Conservation (phyloP, 768 basidiomycete species). For the Boletus barrowsii region DNA sequence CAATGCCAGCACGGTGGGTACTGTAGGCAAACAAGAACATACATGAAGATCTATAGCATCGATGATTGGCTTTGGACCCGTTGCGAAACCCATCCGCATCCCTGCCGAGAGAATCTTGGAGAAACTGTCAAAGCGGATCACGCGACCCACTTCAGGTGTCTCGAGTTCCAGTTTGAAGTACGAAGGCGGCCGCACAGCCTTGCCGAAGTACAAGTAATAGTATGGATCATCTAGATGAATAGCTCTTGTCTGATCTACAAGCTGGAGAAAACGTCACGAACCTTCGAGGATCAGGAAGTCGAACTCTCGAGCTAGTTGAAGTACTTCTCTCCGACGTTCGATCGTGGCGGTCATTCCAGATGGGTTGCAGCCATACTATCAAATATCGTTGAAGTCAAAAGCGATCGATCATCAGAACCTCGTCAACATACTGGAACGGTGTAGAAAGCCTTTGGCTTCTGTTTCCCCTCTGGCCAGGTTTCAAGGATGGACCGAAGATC, state of each 20-base stretch:
- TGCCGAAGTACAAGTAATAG: slow-evolving; percentile 73
- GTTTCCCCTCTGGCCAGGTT: slow-evolving; percentile 69
- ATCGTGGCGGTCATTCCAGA: slow-evolving; percentile 75
- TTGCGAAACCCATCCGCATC: slow-evolving; percentile 77
- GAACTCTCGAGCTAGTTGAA: slow-evolving; percentile 67
- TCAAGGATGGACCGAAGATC: slow-evolving; percentile 64
- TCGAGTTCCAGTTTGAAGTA: slow-evolving; percentile 80
- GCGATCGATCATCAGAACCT: slow-evolving; percentile 4
- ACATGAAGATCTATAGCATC: slow-evolving; percentile 70
- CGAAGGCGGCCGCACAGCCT: slow-evolving; percentile 58
- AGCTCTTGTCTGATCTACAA: background rate
- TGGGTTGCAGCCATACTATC: slow-evolving; percentile 81
- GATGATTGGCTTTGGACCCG: slow-evolving; percentile 67
- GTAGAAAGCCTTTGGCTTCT: slow-evolving; percentile 76
- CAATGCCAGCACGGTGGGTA: slow-evolving; percentile 11
- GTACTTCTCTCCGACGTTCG: slow-evolving; percentile 66
- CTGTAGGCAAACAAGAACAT: slow-evolving; percentile 27
- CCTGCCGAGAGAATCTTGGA: slow-evolving; percentile 80
- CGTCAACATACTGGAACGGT: slow-evolving; percentile 61
- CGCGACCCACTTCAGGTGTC: slow-evolving; percentile 66
- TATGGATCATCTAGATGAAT: slow-evolving; percentile 69
- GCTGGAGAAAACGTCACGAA: slow-evolving; percentile 19
- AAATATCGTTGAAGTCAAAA: background rate
- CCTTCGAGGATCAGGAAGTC: slow-evolving; percentile 87
- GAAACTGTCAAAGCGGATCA: slow-evolving; percentile 86